phyloP scores from a whole-genome alignment of 2,329 filamentous ascomycete genomes.

The Beauveria rudraprayagi region DNA sequence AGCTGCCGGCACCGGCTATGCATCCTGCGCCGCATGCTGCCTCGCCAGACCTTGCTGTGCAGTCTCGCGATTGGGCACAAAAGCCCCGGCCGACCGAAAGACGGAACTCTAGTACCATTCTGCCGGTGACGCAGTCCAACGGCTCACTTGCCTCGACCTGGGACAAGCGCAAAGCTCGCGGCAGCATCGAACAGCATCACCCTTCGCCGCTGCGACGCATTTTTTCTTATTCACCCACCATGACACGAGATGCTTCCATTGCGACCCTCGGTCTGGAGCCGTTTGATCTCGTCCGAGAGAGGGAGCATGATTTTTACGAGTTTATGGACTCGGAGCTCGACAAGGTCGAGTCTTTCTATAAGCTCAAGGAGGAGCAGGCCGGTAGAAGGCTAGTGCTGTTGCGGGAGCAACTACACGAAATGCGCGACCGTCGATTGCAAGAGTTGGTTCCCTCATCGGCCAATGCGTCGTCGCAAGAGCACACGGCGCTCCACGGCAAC shows the following conservation, averaged over 20 bases:
- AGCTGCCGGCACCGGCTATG: conserved; percentile 47
- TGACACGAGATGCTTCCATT: conserved; percentile 21
- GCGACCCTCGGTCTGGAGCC: conserved; percentile 30
- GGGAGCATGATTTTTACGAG: conserved; percentile 75
- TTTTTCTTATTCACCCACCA: conserved; percentile 24
- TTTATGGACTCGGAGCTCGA: conserved; percentile 78
- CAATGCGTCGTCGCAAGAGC: background rate
- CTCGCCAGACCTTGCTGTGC: background rate
- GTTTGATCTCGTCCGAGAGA: conserved; percentile 57
- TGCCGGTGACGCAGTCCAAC: background rate
- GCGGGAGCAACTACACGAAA: conserved; percentile 81
- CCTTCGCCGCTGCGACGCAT: conserved; percentile 28
- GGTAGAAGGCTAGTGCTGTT: conserved; percentile 62
- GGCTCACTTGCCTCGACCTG: background rate
- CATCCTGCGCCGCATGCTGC: conserved; percentile 14
- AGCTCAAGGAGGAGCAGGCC: conserved; percentile 78
- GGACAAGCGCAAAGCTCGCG: background rate
- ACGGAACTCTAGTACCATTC: conserved; percentile 1
- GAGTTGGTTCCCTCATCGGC: conserved; percentile 34
- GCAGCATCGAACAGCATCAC: conserved; percentile 19
- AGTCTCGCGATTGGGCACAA: background rate
- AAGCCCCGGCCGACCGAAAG: background rate
- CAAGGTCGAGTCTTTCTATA: conserved; percentile 92
- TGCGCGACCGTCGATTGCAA: conserved; percentile 73
- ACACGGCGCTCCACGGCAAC: conserved; percentile 29